Evolutionary conservation across 2,329 filamentous ascomycete genomes (phyloP), one percentile per base, ranked within the genome.

Genomic region (Colletotrichum falcatum): DNA sequence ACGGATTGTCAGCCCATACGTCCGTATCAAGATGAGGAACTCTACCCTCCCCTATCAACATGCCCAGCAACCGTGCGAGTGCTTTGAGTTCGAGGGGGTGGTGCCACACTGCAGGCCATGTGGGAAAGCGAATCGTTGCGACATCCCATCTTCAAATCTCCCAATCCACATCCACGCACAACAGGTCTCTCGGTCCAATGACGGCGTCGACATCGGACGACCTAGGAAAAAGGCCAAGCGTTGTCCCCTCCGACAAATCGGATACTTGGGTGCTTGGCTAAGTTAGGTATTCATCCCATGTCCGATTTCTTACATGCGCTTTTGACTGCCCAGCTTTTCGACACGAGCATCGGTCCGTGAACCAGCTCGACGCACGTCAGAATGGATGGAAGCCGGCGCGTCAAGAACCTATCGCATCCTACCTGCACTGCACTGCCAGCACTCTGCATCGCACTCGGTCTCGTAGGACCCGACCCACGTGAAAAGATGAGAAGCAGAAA

Each of bases 1-100:
- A n/a, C 49, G 26, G 42, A 55, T 33, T 44, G 44, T 67, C 59
- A 63, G 65, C 46, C 20, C 53, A 55, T 70, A 70, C 66, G 66
- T 48, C 66, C 66, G 66, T 70, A 70, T 48, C 20, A 42, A 30
- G 30, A 35, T 14, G 54, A 60, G 23, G 23, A 59, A 18, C 18
- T 42, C 39, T 39, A 6, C 48, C 48, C 26, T 51, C 14, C n/a
- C n/a, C 20, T 1, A 11, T 33, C 39, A 14, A 26, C 5, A n/a
- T 18, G 7, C 23, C 56, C 42, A 33, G n/a, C 37, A 23, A n/a
- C 20, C 14, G 42, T 46, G 42, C 42, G 42, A 42, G 39, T 42
- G 39, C 14, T 14, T 42, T 14, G 54, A 35, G 54, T 56, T 37
- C 7, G 26, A 44, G 18, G 12, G 26, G 11, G 20, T 12, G 6